A percentile compares a stretch with the other conserved stretches of the same genome.
Evolutionary conservation across 2,329 filamentous ascomycete species (phyloP).

Genomic region (Fusarium sp.): DNA sequence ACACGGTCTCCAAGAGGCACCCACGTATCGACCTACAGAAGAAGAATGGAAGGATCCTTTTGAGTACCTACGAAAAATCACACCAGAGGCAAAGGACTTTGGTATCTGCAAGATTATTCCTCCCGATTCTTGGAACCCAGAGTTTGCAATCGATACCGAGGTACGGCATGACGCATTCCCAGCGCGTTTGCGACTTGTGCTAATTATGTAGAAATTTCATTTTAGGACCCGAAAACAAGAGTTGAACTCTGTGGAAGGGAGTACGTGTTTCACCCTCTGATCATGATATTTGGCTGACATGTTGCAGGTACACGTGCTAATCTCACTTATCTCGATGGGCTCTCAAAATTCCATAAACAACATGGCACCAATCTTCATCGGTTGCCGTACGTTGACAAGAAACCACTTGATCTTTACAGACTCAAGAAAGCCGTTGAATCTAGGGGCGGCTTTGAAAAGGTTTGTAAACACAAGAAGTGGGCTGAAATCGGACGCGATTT

Average conservation of each 20-base stretch:
- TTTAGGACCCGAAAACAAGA: slow-evolving; percentile 97
- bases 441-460: slow-evolving; percentile 92
- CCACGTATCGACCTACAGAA: slow-evolving; percentile 88
- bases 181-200: slow-evolving; percentile 18
- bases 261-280: slow-evolving; percentile 64
- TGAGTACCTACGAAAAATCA: slow-evolving; percentile 92
- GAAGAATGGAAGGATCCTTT: slow-evolving; percentile 96
- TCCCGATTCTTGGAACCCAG: slow-evolving; percentile 91
- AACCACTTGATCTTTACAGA: slow-evolving; percentile 93
- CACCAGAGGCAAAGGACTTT: slow-evolving; percentile 85
- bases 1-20: slow-evolving; percentile 88
- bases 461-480: slow-evolving; percentile 99
- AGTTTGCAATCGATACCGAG: slow-evolving; percentile 97
- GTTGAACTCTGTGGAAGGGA: slow-evolving; percentile 97
- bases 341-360: slow-evolving; percentile 96
- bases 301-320: slow-evolving; percentile 88
- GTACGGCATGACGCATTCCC: slow-evolving; percentile 59
- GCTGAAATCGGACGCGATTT: slow-evolving; percentile 96
- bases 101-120: slow-evolving; percentile 97
- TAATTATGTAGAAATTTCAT: slow-evolving; percentile 80
- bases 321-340: slow-evolving; percentile 92
- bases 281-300: slow-evolving; percentile 49
- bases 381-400: slow-evolving; percentile 96
- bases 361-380: slow-evolving; percentile 94
- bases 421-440: slow-evolving; percentile 97